phyloP scores from a whole-genome alignment of 805 yeast genomes.

The Tetrapisispora phaffii region DNA sequence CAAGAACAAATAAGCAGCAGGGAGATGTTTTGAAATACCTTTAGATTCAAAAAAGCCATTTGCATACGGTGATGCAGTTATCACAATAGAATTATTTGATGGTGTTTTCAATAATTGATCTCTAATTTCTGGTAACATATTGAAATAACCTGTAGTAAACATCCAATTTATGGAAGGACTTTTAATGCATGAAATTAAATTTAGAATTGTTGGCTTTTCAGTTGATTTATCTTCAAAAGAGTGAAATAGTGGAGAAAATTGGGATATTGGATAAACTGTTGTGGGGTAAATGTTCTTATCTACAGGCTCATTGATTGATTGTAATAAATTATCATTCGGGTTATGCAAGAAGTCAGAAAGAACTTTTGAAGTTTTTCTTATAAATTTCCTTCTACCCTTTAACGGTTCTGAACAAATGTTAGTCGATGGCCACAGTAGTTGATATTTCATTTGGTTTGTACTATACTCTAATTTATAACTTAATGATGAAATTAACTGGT shows the following conservation, averaged over 20 bases:
- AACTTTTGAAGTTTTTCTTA: slow-evolving; percentile 44
- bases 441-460: slow-evolving; percentile 39
- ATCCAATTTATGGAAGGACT: slow-evolving; percentile 60
- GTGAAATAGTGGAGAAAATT: slow-evolving; percentile 70
- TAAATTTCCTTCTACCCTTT: slow-evolving; percentile 40
- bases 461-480: slow-evolving; percentile 53
- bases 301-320: slow-evolving; percentile 2
- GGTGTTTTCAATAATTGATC: slow-evolving; percentile 44
- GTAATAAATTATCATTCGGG: background rate
- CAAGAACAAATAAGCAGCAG: slow-evolving; percentile 74
- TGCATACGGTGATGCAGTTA: slow-evolving; percentile 89
- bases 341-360: slow-evolving; percentile 48
- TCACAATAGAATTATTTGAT: slow-evolving; percentile 42
- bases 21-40: slow-evolving; percentile 74
- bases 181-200: slow-evolving; percentile 45
- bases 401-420: slow-evolving; percentile 63
- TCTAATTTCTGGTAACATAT: slow-evolving; percentile 70
- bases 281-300: slow-evolving; percentile 38
- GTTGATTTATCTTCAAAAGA: slow-evolving; percentile 54
- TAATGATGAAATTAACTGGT: slow-evolving; percentile 52
- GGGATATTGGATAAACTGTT: slow-evolving; percentile 80
- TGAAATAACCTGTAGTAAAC: slow-evolving; percentile 94
- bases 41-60: slow-evolving; percentile 83
- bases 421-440: slow-evolving; percentile 62
- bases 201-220: slow-evolving; percentile 62